Evolutionary conservation across 495 filamentous ascomycete species (phyloP).

Genomic region (Trichodelitschia bisporula): DNA sequence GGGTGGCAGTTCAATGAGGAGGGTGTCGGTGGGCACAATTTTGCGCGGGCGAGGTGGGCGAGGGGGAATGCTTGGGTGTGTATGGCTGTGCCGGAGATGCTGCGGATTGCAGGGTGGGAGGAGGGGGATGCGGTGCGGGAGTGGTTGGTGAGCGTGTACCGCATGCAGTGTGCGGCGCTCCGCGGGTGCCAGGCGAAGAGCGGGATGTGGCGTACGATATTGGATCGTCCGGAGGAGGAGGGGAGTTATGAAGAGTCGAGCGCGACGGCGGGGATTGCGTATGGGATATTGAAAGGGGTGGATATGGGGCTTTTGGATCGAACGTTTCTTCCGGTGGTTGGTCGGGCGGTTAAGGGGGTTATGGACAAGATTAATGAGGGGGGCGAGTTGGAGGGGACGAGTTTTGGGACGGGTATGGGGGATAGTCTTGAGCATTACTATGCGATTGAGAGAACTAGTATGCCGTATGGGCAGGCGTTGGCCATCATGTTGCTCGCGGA

Average conservation of each 20-base stretch:
- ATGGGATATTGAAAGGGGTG: slow-evolving; percentile 44
- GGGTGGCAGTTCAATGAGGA: slow-evolving; percentile 40
- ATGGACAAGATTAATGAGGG: slow-evolving; percentile 29
- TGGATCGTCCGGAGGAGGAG: slow-evolving; percentile 29
- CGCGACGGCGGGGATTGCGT: slow-evolving; percentile 53
- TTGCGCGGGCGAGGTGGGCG: slow-evolving; percentile 44
- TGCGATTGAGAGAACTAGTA: slow-evolving; percentile 39
- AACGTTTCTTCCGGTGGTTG: slow-evolving; percentile 23
- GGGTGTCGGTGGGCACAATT: slow-evolving; percentile 35
- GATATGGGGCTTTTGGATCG: slow-evolving; percentile 37
- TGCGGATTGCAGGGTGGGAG: slow-evolving; percentile 36
- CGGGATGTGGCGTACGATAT: slow-evolving; percentile 43
- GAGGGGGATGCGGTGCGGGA: slow-evolving; percentile 29
- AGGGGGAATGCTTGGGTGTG: slow-evolving; percentile 45
- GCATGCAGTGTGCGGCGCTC: slow-evolving; percentile 36
- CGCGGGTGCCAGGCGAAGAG: slow-evolving; percentile 24
- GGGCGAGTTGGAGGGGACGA: slow-evolving; percentile 42
- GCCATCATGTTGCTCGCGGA: slow-evolving; percentile 48
- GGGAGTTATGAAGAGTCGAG: slow-evolving; percentile 44
- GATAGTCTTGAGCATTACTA: slow-evolving; percentile 40
- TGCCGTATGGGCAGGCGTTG: slow-evolving; percentile 64
- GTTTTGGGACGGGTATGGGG: slow-evolving; percentile 54
- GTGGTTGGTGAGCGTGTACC: slow-evolving; percentile 33
- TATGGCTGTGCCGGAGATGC: slow-evolving; percentile 47
- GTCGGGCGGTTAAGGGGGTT: slow-evolving; percentile 34